Conservation (phyloP, 805 yeast genomes). For the Suhomyces emberorum region DNA sequence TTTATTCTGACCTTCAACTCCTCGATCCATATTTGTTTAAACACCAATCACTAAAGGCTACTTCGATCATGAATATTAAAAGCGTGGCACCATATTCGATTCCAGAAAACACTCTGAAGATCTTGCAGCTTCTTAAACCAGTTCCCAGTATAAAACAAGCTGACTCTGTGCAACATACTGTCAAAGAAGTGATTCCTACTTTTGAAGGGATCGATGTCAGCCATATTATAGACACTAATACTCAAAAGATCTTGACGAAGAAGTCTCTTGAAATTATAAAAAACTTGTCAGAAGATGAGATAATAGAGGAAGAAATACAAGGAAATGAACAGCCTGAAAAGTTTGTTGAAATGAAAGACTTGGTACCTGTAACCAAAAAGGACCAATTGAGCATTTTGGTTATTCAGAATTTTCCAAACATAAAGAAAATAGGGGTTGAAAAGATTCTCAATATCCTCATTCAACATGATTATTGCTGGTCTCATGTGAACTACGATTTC, state of each 20-base stretch:
- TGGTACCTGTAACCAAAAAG: conserved; percentile 31
- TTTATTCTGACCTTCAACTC: too few species aligned
- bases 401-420: conserved; percentile 31
- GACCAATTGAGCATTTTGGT: conserved; percentile 35
- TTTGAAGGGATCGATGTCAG: conserved; percentile 9
- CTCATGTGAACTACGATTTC: conserved; percentile 28
- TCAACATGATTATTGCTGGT: conserved; percentile 22
- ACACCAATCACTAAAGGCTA: too few species aligned
- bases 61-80: neutral
- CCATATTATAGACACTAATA: conserved; percentile 7
- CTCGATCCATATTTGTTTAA: too few species aligned
- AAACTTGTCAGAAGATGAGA: neutral
- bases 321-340: conserved; percentile 15
- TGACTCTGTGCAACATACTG: neutral
- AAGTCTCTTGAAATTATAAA: neutral
- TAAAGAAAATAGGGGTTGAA: conserved; percentile 29
- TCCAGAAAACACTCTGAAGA: neutral
- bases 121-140: neutral
- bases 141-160: conserved; percentile 1
- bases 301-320: conserved; percentile 3
- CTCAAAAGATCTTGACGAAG: conserved; percentile 5
- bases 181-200: conserved; percentile 4
- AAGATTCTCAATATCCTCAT: conserved; percentile 24
- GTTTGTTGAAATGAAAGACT: conserved; percentile 24
- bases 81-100: conserved; percentile 2